A percentile compares a stretch with the other conserved stretches of the same genome.
These are phyloP conservation scores for Peronospora farinosa DNA, from an alignment of 352 stramenopile genomes.

Conservation along the genomic window DNA sequence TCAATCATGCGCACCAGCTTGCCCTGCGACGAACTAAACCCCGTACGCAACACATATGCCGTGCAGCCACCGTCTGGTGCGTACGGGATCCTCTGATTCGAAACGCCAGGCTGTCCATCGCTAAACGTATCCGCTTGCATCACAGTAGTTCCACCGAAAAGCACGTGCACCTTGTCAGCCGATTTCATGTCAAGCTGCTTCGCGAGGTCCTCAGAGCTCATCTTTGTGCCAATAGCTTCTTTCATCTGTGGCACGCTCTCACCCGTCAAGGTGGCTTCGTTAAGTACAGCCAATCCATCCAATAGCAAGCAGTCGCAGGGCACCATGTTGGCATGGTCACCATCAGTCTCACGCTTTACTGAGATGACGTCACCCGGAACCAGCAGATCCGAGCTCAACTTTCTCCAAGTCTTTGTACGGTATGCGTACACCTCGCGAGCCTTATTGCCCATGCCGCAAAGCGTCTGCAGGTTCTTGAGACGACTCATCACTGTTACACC, in stretches of 20 bases:
- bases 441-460: conserved; percentile 91
- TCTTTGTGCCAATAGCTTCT: conserved; percentile 82
- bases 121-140: conserved; percentile 74
- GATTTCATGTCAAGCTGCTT: conserved; percentile 84
- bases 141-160: conserved; percentile 91
- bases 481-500: conserved; percentile 92
- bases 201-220: conserved; percentile 64
- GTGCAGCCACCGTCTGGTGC: conserved; percentile 89
- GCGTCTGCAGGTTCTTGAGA: conserved; percentile 91
- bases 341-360: conserved; percentile 84
- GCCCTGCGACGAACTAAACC: conserved; percentile 97
- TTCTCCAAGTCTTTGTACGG: conserved; percentile 80
- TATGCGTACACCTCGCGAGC: conserved; percentile 87
- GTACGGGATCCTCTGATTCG: conserved; percentile 45
- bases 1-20: conserved; percentile 98
- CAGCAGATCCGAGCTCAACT: conserved; percentile 78
- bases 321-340: conserved; percentile 78
- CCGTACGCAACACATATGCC: conserved; percentile 93
- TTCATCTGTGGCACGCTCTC: conserved; percentile 98
- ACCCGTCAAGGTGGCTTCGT: conserved; percentile 98
- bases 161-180: conserved; percentile 83
- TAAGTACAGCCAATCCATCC: conserved; percentile 92
- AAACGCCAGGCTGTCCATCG: conserved; percentile 12
- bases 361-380: conserved; percentile 92
- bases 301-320: conserved; percentile 95